Evolutionary conservation across 2,329 filamentous ascomycete species (phyloP).

Genomic region (Xylariaceae sp.): DNA sequence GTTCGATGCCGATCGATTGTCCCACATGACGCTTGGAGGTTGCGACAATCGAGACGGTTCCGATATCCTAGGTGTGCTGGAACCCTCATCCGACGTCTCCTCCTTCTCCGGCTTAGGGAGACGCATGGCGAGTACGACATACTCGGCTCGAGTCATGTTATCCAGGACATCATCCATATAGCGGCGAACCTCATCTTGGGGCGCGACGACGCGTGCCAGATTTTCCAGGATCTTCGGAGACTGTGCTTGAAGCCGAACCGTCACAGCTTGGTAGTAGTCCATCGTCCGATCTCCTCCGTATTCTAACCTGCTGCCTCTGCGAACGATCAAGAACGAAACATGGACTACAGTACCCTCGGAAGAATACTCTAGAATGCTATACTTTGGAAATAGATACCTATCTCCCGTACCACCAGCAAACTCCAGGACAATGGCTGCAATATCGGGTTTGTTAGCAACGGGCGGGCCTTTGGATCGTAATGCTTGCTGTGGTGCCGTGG

Average conservation of each 20-base stretch:
- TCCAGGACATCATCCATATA: conserved; percentile 70
- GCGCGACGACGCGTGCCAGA: conserved; percentile 56
- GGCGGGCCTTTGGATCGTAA: conserved; percentile 57
- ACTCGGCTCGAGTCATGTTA: conserved; percentile 63
- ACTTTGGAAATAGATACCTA: conserved; percentile 72
- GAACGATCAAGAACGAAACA: conserved; percentile 71
- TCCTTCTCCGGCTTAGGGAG: conserved; percentile 46
- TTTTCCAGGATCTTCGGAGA: conserved; percentile 55
- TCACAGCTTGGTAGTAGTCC: conserved; percentile 74
- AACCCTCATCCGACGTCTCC: conserved; percentile 30
- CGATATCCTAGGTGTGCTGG: conserved; percentile 25
- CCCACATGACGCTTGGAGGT: conserved; percentile 34
- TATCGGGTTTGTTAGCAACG: conserved; percentile 50
- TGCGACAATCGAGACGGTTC: conserved; percentile 23
- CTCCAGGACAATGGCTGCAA: conserved; percentile 63
- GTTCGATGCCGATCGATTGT: conserved; percentile 24
- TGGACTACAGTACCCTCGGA: conserved; percentile 54
- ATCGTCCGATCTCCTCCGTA: conserved; percentile 57
- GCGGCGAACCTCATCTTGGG: conserved; percentile 55
- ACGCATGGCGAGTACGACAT: conserved; percentile 61
- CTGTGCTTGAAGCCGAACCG: conserved; percentile 52
- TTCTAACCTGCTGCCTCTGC: conserved; percentile 63
- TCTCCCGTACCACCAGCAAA: conserved; percentile 64
- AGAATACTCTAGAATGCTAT: conserved; percentile 66
- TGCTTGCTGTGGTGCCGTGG: conserved; percentile 43